Evolutionary conservation across 2,329 filamentous ascomycete genomes (phyloP), one percentile per base, ranked within the genome.

Genomic region (Nemania sp.): DNA sequence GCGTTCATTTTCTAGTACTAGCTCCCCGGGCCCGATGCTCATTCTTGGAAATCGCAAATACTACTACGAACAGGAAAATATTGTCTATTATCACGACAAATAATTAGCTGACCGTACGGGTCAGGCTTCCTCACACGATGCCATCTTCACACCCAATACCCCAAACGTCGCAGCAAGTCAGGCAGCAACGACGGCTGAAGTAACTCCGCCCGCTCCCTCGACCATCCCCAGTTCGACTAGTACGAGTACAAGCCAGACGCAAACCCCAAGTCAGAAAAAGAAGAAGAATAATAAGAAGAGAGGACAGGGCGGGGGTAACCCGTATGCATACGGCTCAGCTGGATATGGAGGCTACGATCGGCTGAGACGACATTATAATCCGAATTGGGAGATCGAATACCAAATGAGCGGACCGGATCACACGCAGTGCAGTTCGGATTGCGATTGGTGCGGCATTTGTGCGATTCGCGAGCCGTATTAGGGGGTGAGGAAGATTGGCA

Each of bases 371-470:
- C 28, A 46, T n/a, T 46, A 46, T 26, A 36, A 36, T 36, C 30
- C 43, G 7, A 15, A 19, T 3, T 36, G 43, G 31, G 31, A 44
- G 23, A 17, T 44, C 17, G 26, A 44, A 33, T 44, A 44, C 9
- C 17, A 46, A 22, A 24, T 36, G 2, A 11, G 5, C 7, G 43
- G 31, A 4, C 43, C 31, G 2, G 43, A 46, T 26, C 43, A 46
- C 24, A 36, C 31, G 14, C 31, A 36, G 22, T 46, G 43, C 26
- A 46, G 20, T 9, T 7, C 20, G 14, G 43, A 46, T n/a, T 46
- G 43, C 12, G 31, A 46, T 12, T 46, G 31, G 31, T 46, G 43
- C 19, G 43, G 43, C 7, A 36, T 26, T 5, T 46, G 43, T 19
- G 43, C 31, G 4, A 17, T 17, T 26, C 31, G 30, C 3, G 43